phyloP scores from a whole-genome alignment of 2,329 filamentous ascomycete genomes.

The Xylaria multiplex region DNA sequence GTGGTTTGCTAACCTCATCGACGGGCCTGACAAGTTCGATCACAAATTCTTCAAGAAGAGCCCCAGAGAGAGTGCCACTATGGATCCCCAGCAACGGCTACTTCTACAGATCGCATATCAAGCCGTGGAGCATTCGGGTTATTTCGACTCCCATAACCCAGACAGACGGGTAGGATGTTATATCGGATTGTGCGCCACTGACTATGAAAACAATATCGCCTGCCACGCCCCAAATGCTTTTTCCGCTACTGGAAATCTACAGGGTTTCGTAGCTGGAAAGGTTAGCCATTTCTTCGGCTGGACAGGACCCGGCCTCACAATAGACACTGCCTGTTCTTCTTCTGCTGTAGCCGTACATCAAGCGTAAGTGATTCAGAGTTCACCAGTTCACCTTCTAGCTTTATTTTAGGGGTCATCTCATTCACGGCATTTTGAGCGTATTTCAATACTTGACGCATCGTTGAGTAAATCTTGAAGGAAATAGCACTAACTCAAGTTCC shows the following conservation, averaged over 20 bases:
- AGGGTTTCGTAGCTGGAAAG: constrained; percentile 40
- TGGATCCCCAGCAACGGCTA: constrained; percentile 39
- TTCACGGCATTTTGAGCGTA: not conserved
- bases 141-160: constrained; percentile 32
- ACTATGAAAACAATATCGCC: constrained; percentile 56
- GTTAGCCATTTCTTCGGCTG: constrained; percentile 49
- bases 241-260: constrained; percentile 42
- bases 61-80: constrained; percentile 34
- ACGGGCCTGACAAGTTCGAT: constrained; percentile 42
- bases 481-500: not conserved
- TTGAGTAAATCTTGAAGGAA: not conserved
- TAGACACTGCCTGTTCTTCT: constrained; percentile 51
- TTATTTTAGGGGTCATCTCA: not conserved
- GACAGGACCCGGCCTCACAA: constrained; percentile 43
- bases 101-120: constrained; percentile 42
- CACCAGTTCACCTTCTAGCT: not conserved
- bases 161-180: constrained; percentile 51
- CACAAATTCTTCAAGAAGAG: constrained; percentile 45
- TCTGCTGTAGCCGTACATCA: constrained; percentile 50
- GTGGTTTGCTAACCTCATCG: constrained; percentile 45
- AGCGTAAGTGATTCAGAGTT: constrained; percentile 37
- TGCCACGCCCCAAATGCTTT: constrained; percentile 52
- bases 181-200: constrained; percentile 49
- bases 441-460: too few relatives aligned
- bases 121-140: constrained; percentile 46